phyloP scores from a whole-genome alignment of 2,329 filamentous ascomycete species.

The Fusarium brevicatenulatum region DNA sequence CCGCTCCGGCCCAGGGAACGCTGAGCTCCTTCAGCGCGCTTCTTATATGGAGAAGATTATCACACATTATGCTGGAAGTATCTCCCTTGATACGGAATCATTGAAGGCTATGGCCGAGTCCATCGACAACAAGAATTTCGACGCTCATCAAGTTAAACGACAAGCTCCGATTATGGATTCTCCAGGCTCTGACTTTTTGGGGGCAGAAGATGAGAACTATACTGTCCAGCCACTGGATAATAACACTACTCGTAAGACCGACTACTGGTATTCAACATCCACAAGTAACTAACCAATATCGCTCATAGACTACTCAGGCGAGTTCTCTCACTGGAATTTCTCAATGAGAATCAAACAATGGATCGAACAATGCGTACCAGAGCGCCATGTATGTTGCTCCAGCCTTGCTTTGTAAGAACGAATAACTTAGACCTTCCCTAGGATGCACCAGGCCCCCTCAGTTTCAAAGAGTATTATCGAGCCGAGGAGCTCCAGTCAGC shows the following conservation, averaged over 20 bases:
- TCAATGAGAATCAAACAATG: constrained; percentile 62
- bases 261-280: neutral
- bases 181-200: constrained; percentile 41
- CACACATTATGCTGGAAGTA: constrained; percentile 58
- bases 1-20: constrained; percentile 36
- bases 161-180: constrained; percentile 38
- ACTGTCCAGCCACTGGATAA: constrained; percentile 55
- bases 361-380: constrained; percentile 55
- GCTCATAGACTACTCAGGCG: constrained; percentile 59
- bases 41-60: constrained; percentile 58
- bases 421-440: constrained; percentile 14
- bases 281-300: constrained; percentile 15
- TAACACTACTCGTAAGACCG: constrained; percentile 53
- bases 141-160: constrained; percentile 27
- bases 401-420: neutral
- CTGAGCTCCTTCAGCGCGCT: constrained; percentile 42
- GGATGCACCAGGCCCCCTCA: constrained; percentile 44
- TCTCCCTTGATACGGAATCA: constrained; percentile 43
- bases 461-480: constrained; percentile 56
- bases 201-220: constrained; percentile 52
- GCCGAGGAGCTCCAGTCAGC: constrained; percentile 58
- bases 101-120: constrained; percentile 56
- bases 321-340: constrained; percentile 65
- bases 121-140: constrained; percentile 49
- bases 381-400: constrained; percentile 44